phyloP scores from a whole-genome alignment of 768 basidiomycete genomes.

The Cystobasidium ongulense region DNA sequence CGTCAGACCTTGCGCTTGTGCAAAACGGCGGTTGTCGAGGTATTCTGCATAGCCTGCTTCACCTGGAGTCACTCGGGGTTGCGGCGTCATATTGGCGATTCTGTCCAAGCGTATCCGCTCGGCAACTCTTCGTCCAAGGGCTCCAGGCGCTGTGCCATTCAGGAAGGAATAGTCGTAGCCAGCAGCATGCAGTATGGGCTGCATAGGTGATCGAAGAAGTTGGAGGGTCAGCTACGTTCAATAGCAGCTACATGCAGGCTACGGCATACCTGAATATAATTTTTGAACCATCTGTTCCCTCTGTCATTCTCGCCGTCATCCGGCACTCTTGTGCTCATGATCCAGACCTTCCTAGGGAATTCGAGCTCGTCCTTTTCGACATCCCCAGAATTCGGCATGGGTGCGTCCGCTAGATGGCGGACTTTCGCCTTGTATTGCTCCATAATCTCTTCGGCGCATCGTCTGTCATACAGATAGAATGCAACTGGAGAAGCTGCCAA shows the following conservation, averaged over 20 bases:
- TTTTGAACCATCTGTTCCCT: constrained; percentile 78
- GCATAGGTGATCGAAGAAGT: constrained; percentile 32
- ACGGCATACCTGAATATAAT: constrained; percentile 79
- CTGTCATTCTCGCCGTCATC: constrained; percentile 87
- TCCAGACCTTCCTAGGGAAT: constrained; percentile 55
- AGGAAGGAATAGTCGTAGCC: constrained; percentile 86
- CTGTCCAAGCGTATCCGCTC: constrained; percentile 65
- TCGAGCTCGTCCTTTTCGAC: constrained; percentile 50
- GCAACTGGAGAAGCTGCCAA: constrained; percentile 13
- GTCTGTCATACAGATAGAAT: constrained; percentile 72
- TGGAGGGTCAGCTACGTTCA: background rate
- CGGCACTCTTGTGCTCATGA: constrained; percentile 84
- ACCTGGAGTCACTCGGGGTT: constrained; percentile 46
- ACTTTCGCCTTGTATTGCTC: constrained; percentile 72
- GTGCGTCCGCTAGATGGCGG: constrained; percentile 62
- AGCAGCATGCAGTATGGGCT: constrained; percentile 91
- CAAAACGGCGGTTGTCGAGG: constrained; percentile 47
- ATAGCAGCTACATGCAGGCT: background rate
- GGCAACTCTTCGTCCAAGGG: constrained; percentile 66
- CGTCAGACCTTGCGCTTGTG: constrained; percentile 70
- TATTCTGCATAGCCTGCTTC: constrained; percentile 52
- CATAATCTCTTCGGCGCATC: constrained; percentile 67
- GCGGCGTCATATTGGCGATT: constrained; percentile 45
- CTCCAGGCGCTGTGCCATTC: constrained; percentile 72
- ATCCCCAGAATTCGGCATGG: constrained; percentile 55